Base-by-base conservation (phyloP, 2,329 filamentous ascomycete genomes). In the Kalaharituber pfeilii region DNA sequence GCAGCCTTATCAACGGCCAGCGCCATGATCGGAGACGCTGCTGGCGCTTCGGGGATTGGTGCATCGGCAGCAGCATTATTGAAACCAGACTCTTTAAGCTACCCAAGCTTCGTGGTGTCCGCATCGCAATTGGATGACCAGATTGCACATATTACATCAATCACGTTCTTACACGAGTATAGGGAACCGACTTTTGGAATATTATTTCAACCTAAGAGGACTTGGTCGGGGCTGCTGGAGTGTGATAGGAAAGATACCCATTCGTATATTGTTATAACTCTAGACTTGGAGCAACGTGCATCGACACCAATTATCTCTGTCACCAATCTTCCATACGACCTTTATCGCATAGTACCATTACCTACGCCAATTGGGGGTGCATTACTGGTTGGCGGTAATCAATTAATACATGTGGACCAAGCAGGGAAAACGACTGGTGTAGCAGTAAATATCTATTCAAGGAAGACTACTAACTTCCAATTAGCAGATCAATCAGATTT, bases 111-210 rank as follows among this genome's bases (percentile, higher is more conserved):
- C 72, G 89, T 96, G 60, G 76, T 98, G 60, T 84, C 87, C 59
- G 75, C 96, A 61, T 86, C 88, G 52, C 80, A 87, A 64, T 76
- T 98, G 69, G 89, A 96, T 68, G 84, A 88, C 59, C 80, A 78
- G 59, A 75, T 98, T 62, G 79, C 89, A 57, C 84, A 94, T 69
- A 87, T 89, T 50, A 80, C 95, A 65, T 86, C 94, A 66, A 78
- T 98, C 65, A 82, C 85, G 53, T 98, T 98, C 68, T 73, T 98
- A 60, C 79, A 96, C 74, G 89, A 96, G 71, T 98, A 98, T 69
- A 82, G 91, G 67, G 91, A 96, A 69, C 89, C 91, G 11, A 98
- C 91, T 0, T 94, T 98, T 70, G 91, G 89, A 54, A 88, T 98
- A 57, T 74, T 98, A 42, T 91, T 86, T 49, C 85, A 88, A 1